Conservation (phyloP, 192 early-diverging fungal species). For the Mortierella hygrophila region DNA sequence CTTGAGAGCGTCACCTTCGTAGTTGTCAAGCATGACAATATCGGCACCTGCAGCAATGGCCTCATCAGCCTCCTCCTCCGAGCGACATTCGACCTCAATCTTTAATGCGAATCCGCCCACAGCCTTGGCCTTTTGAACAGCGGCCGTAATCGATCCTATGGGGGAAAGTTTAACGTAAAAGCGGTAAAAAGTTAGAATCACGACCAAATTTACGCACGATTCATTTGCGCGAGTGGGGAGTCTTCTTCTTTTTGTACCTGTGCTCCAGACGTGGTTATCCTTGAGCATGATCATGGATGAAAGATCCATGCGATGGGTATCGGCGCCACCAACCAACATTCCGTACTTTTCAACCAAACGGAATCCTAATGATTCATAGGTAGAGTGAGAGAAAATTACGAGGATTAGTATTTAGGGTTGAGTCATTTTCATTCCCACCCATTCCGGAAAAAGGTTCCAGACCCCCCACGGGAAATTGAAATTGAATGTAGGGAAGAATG, state of each 20-base stretch:
- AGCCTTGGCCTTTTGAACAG: conserved; percentile 81
- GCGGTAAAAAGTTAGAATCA: not conserved
- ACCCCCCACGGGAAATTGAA: not conserved
- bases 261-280: conserved; percentile 98
- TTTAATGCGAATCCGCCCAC: conserved; percentile 94
- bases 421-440: conserved; percentile 4
- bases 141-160: conserved; percentile 89
- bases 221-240: not conserved
- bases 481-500: not conserved
- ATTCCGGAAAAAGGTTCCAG: not conserved
- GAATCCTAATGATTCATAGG: conserved; percentile 73
- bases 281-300: conserved; percentile 99
- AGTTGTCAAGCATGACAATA: conserved; percentile 98
- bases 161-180: not conserved
- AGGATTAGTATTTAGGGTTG: not conserved
- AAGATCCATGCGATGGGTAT: conserved; percentile 97
- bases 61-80: conserved; percentile 93
- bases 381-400: not conserved
- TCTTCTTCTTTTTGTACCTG: conserved; percentile 50
- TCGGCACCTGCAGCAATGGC: conserved; percentile 97
- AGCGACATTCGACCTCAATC: conserved; percentile 97
- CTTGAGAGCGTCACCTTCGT: conserved; percentile 77
- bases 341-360: conserved; percentile 98
- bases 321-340: conserved; percentile 95
- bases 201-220: not conserved